Conservation (phyloP, 2,329 filamentous ascomycete species). For the Parastagonospora avenae region DNA sequence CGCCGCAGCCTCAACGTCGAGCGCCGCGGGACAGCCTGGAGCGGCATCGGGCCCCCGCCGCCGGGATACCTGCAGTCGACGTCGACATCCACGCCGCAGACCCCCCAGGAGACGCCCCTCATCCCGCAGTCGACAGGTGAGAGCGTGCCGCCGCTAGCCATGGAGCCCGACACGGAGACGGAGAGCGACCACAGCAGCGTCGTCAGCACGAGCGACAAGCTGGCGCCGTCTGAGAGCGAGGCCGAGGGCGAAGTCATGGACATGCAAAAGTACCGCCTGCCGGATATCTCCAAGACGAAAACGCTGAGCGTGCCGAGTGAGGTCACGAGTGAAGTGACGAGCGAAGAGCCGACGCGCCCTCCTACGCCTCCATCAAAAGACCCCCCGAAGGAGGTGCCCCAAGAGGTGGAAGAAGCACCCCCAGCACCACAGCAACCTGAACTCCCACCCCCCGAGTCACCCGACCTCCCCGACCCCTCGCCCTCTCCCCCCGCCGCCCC, state of each 20-base stretch:
- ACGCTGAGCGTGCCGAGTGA: conserved; percentile 42
- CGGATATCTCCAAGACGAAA: conserved; percentile 72
- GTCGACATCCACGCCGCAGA: conserved; percentile 53
- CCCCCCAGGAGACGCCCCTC: conserved; percentile 24
- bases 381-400: conserved; percentile 14
- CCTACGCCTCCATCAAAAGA: conserved; percentile 62
- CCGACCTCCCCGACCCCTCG: conserved; percentile 42
- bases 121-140: conserved; percentile 43
- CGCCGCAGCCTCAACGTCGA: conserved; percentile 62
- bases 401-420: background rate
- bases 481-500: conserved; percentile 56
- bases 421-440: no score
- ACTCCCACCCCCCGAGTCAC: background rate
- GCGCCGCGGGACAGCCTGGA: conserved; percentile 74
- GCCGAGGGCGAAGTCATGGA: conserved; percentile 64
- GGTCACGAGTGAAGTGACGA: conserved; percentile 1
- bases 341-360: conserved; percentile 18
- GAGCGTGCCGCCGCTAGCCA: conserved; percentile 44
- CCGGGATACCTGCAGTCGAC: conserved; percentile 65
- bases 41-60: conserved; percentile 50
- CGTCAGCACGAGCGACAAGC: conserved; percentile 60
- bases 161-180: conserved; percentile 48
- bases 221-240: conserved; percentile 59
- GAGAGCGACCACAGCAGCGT: conserved; percentile 55
- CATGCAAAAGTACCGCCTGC: conserved; percentile 74